Base-by-base conservation (phyloP, 108 stramenopile genomes). In the Cyclostephanos invisitatus region DNA sequence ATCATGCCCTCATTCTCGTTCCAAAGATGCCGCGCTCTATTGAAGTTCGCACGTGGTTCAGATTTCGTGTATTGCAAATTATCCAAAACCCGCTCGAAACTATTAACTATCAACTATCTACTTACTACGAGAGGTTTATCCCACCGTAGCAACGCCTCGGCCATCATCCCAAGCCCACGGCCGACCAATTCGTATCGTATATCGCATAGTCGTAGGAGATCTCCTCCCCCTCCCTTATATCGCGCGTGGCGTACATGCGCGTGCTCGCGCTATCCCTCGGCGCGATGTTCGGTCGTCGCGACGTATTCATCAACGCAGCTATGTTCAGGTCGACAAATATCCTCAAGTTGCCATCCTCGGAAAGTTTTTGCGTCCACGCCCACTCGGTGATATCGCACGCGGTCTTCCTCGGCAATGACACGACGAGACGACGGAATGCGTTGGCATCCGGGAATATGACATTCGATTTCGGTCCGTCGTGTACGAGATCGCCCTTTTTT, bases 341-440 rank as follows among this genome's bases (percentile, higher is more conserved):
- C 6, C 7, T 35, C 12, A 59, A 7, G 2, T 15, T 59, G 2
- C 58, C 58, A 5, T 0, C 36, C 15, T 10, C 1, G 2, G 58
- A 14, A 1, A 59, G 58, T 17, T 15, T 17, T 11, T 66, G 49
- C 18, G 24, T 17, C 65, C 65, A 66, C 0, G 49, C 49, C 65
- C 65, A 66, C 27, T 51, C 49, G 27, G 46, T 51, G 51, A 66
- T 66, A 14, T 66, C 65, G 32, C 65, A 66, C 29, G 50, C 65
- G 28, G 29, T 24, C 20, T 64, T 49, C 10, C 47, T 38, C 25
- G 63, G 47, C 5, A 67, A n/a, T 15, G 42, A 17, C 22, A 58
- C 20, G 32, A 69, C 37, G 5, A 54, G 58, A 8, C 57, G 40
- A 20, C 68, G 56, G 20, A 59, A 69, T 7, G 55, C 21, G 7